Evolutionary conservation across 2,329 filamentous ascomycete species (phyloP).

Genomic region (Pseudocercospora cruenta): DNA sequence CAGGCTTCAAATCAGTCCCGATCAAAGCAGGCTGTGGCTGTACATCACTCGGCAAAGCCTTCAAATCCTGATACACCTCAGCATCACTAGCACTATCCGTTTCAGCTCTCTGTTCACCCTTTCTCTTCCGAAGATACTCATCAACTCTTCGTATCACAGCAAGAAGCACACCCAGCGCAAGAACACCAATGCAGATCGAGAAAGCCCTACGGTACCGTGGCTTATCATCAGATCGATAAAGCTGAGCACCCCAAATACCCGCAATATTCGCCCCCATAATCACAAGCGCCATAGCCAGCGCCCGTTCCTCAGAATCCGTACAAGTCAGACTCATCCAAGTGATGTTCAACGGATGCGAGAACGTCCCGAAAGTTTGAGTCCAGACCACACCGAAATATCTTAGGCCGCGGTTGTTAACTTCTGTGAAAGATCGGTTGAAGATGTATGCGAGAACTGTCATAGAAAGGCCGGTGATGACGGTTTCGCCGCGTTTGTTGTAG

Average conservation of each 20-base stretch:
- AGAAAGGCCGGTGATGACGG: slow-evolving; percentile 55
- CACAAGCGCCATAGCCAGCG: slow-evolving; percentile 63
- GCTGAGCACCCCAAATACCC: slow-evolving; percentile 64
- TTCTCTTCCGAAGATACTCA: slow-evolving; percentile 37
- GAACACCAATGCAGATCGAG: slow-evolving; percentile 49
- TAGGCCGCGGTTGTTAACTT: slow-evolving; percentile 47
- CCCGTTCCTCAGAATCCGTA: slow-evolving; percentile 60
- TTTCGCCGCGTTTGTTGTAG: slow-evolving; percentile 56
- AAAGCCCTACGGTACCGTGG: slow-evolving; percentile 59
- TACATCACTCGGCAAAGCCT: slow-evolving; percentile 18
- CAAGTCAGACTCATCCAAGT: slow-evolving; percentile 63
- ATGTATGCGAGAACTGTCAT: slow-evolving; percentile 57
- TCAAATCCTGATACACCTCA: slow-evolving; percentile 11
- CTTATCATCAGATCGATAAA: slow-evolving; percentile 59
- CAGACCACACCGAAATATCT: slow-evolving; percentile 60
- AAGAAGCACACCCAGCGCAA: slow-evolving; percentile 49
- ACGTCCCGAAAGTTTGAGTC: slow-evolving; percentile 60
- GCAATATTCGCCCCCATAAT: slow-evolving; percentile 67
- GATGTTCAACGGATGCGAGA: slow-evolving; percentile 62
- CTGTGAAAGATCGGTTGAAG: slow-evolving; percentile 59
- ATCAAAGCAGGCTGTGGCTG: slow-evolving; percentile 13
- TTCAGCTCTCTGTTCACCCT: slow-evolving; percentile 8
- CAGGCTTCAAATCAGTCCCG: no score
- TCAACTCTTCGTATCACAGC: slow-evolving; percentile 51
- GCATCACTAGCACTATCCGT: slow-evolving; percentile 12